Evolutionary conservation across 371 early-diverging fungal species (phyloP).

Genomic region (Nematocida major): DNA sequence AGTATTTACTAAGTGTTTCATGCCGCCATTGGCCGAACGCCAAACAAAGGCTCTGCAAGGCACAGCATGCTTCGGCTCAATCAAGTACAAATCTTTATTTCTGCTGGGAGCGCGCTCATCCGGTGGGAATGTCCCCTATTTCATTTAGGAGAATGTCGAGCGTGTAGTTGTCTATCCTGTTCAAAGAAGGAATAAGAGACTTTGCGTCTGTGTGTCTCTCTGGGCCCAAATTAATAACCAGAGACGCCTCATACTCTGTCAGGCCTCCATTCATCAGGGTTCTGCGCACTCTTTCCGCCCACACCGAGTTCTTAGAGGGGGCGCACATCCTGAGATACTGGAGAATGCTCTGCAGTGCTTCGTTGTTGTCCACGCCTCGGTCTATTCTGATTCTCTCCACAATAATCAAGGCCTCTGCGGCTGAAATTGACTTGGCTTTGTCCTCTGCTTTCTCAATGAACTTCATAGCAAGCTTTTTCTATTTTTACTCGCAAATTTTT

Average conservation of each 20-base stretch:
- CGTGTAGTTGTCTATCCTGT: slow-evolving; percentile 20
- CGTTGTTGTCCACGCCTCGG: slow-evolving; percentile 1
- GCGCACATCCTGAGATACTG: slow-evolving; percentile 20
- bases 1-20: slow-evolving; percentile 21
- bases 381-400: slow-evolving; percentile 25
- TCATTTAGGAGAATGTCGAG: slow-evolving; percentile 25
- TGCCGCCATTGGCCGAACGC: slow-evolving; percentile 10
- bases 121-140: background rate
- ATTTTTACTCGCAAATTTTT: slow-evolving; percentile 2
- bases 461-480: slow-evolving; percentile 1
- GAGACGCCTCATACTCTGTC: slow-evolving; percentile 32
- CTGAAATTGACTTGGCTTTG: slow-evolving; percentile 12
- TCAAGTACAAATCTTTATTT: background rate
- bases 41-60: background rate
- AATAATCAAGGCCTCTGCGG: slow-evolving; percentile 6
- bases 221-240: slow-evolving; percentile 35
- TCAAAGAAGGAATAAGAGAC: slow-evolving; percentile 36
- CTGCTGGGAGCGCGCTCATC: background rate
- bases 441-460: background rate
- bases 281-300: slow-evolving; percentile 40
- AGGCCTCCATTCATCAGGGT: background rate
- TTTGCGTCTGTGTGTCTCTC: slow-evolving; percentile 42
- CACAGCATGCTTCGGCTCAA: background rate
- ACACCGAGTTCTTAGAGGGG: background rate
- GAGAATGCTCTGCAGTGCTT: slow-evolving; percentile 15